Evolutionary conservation across 2,329 filamentous ascomycete genomes (phyloP), one percentile per base, ranked within the genome.

Genomic region (Ascomycota sp.): DNA sequence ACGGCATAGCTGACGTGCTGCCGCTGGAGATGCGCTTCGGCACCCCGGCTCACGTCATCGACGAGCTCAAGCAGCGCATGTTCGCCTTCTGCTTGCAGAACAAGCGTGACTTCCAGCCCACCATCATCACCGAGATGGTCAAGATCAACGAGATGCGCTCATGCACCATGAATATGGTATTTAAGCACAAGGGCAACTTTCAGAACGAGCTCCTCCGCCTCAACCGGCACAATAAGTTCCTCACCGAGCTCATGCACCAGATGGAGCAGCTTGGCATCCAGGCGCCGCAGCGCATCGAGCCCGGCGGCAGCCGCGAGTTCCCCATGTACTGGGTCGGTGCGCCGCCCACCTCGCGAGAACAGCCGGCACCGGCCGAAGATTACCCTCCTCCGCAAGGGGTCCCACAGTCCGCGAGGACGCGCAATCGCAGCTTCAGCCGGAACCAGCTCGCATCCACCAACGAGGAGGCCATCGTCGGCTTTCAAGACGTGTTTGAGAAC

Each of bases 171-270:
- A 93, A 92, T 53, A 72, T 95, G 36, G 75, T 93, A 47, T 92
- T 92, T 61, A 93, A 93, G 62, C 92, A 93, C 66, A 93, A 93
- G 54, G 82, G 77, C 38, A 93, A 86, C 52, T 93, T 79, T 69
- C 86, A 95, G 51, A 93, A 93, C 49, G 86, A 95, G 50, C 63
- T 91, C 31, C 64, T 93, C 21, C 83, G 86, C 57, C 67, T 95
- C 2, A 80, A 78, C 44, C 72, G 86, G 12, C 79, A 89, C 46
- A 93, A 93, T 63, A 89, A 84, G 50, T 92, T 95, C 54, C 83
- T 91, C 42, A 83, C 78, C 41, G 82, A 89, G 39, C 61, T 95
- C 47, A 92, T 92, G 76, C 63, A 78, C 28, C 72, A 80, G 36
- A 83, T 93, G 61, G 68, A 78, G 39, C 72, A 81, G 36, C 64